phyloP scores from a whole-genome alignment of 2,329 filamentous ascomycete genomes.

The Sordariomycetes sp. region DNA sequence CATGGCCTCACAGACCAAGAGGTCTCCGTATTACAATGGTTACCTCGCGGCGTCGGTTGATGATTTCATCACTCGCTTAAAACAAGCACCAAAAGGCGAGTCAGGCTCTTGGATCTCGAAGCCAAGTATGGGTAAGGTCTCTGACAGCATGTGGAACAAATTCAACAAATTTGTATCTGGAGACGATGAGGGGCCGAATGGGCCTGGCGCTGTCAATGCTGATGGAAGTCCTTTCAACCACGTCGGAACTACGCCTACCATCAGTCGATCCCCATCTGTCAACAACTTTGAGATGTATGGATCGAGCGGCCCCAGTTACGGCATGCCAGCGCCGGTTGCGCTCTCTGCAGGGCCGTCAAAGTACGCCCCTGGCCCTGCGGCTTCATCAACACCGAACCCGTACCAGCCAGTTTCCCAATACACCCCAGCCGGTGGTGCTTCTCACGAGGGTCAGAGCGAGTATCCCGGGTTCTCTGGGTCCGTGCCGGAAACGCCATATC shows the following conservation, averaged over 20 bases:
- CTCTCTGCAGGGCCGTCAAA: constrained; percentile 27
- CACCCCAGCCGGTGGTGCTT: no score
- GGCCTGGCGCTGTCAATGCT: constrained; percentile 49
- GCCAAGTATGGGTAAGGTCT: constrained; percentile 92
- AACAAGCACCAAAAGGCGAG: constrained; percentile 74
- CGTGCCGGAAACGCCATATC: constrained; percentile 14
- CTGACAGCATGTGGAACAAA: constrained; percentile 78
- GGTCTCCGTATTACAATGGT: constrained; percentile 79
- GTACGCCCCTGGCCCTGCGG: constrained; percentile 19
- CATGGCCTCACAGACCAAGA: constrained; percentile 71
- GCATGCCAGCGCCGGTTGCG: constrained; percentile 18
- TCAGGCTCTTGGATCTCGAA: constrained; percentile 87
- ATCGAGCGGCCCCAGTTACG: constrained; percentile 27
- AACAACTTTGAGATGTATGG: constrained; percentile 69
- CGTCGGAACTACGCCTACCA: constrained; percentile 63
- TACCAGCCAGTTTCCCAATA: constrained; percentile 38
- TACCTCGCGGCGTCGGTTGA: constrained; percentile 68
- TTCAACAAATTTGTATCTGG: constrained; percentile 97
- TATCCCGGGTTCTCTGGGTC: constrained; percentile 23
- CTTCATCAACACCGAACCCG: constrained; percentile 11
- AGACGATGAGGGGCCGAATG: constrained; percentile 76
- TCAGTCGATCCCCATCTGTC: constrained; percentile 64
- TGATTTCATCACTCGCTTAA: constrained; percentile 74
- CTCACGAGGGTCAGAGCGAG: no score
- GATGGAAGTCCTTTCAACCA: constrained; percentile 76